These are phyloP conservation scores for Leptomonas pyrrhocoris DNA, from an alignment of 208 protist species.

Conservation along the genomic window DNA sequence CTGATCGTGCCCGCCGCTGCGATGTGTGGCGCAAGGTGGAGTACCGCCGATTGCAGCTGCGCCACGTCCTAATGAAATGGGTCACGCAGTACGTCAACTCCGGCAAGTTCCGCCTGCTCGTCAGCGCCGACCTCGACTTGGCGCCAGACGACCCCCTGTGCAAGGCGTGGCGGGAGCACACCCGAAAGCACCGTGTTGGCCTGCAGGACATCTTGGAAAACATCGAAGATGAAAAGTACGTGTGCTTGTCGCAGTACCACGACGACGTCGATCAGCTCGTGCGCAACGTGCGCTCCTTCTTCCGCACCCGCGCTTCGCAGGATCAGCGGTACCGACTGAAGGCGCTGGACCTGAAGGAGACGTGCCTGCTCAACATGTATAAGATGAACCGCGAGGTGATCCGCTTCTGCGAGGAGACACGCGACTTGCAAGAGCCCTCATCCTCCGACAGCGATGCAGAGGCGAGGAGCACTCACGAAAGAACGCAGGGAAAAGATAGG, in stretches of 20 bases:
- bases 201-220: slow-evolving; percentile 76
- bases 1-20: slow-evolving; percentile 25
- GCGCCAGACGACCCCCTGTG: slow-evolving; percentile 46
- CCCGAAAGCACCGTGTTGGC: slow-evolving; percentile 44
- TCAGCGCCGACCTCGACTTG: slow-evolving; percentile 74
- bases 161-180: slow-evolving; percentile 71
- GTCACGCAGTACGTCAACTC: slow-evolving; percentile 70
- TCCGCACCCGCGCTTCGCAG: slow-evolving; percentile 51
- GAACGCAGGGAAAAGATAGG: not conserved
- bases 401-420: slow-evolving; percentile 80
- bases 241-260: slow-evolving; percentile 85
- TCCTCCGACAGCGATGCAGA: slow-evolving; percentile 34
- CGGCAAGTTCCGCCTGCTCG: slow-evolving; percentile 64
- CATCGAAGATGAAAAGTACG: slow-evolving; percentile 79
- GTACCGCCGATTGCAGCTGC: slow-evolving; percentile 82
- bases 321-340: slow-evolving; percentile 73
- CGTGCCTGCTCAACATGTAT: slow-evolving; percentile 76
- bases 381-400: slow-evolving; percentile 79
- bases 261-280: slow-evolving; percentile 84
- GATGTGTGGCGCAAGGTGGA: slow-evolving; percentile 75
- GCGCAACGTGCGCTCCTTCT: slow-evolving; percentile 83
- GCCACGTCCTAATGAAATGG: slow-evolving; percentile 81
- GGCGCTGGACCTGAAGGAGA: slow-evolving; percentile 84
- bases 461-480: not conserved
- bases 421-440: slow-evolving; percentile 59